Percentiles rank a stretch among this genome's conserved stretches.
These are phyloP conservation scores for Diddensiella santjacobensis DNA, from an alignment of 805 yeast species.

Conservation along the genomic window DNA sequence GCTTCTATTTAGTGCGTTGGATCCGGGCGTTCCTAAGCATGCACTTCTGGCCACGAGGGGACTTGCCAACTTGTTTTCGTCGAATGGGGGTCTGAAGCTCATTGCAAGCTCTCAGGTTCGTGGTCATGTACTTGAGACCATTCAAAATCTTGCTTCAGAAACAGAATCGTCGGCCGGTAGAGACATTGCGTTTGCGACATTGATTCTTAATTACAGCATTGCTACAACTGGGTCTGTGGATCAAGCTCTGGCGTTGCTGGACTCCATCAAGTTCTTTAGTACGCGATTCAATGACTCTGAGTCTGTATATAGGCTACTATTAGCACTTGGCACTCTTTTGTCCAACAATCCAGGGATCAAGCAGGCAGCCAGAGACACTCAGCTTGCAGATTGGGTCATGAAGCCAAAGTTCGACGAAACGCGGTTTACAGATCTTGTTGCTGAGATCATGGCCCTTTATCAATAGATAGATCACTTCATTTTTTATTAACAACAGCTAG, in stretches of 20 bases:
- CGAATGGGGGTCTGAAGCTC: conserved; percentile 26
- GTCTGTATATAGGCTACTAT: conserved; percentile 59
- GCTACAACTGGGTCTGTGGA: conserved; percentile 31
- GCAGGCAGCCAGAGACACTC: not conserved
- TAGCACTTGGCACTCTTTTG: conserved; percentile 61
- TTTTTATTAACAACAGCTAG: not conserved
- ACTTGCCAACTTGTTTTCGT: conserved; percentile 50
- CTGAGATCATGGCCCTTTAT: not conserved
- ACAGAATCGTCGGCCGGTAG: conserved; percentile 15
- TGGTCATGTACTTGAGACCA: conserved; percentile 29
- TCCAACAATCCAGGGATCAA: conserved; percentile 12
- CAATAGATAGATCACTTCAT: not conserved
- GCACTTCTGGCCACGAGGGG: conserved; percentile 56
- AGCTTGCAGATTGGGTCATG: not conserved
- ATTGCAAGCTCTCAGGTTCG: conserved; percentile 26
- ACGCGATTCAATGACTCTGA: conserved; percentile 47
- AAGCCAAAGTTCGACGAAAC: not conserved
- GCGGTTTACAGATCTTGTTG: conserved; percentile 3
- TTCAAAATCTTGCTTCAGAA: conserved; percentile 17
- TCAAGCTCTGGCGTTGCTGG: conserved; percentile 25
- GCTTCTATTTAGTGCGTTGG: conserved; percentile 27
- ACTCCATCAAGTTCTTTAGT: conserved; percentile 33
- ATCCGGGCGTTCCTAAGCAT: conserved; percentile 34
- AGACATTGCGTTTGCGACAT: conserved; percentile 45
- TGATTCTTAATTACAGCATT: conserved; percentile 46